Base-by-base conservation (phyloP, 139 green algal genomes). In the Tetraselmis striata region DNA sequence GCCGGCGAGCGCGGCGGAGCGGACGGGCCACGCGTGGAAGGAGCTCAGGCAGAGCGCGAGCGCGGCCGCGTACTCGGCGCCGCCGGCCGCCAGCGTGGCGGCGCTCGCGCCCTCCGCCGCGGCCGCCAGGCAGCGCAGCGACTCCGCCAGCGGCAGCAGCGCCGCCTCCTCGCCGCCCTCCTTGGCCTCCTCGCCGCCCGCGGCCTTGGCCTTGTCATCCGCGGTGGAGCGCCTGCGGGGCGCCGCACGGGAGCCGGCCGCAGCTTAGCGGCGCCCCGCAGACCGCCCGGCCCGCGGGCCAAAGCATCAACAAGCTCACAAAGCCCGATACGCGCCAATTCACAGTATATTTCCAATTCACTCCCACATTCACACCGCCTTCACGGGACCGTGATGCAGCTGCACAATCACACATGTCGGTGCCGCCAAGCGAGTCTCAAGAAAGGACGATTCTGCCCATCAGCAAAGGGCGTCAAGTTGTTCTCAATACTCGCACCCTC, bases 181-280 rank as follows among this genome's bases (percentile, higher is more conserved):
- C 24, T 67, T 79, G 1, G 29, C 30, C 28, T 81, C 29, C 28
- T 30, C 5, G 31, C 31, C 31, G 27, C 77, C 76, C 24, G 45
- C 45, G 24, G 27, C 27, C 28, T 30, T 27, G 5, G 22, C 31
- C 58, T 84, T 77, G 18, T 74, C 23, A 23, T 31, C 59, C 29
- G 81, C 2, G 24, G 58, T 86, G 77, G 76, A 67, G 45, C 18
- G 45, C 45, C 45, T 67, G 45, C 18, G 11, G 45, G n/a, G n/a
- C n/a, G n/a, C n/a, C n/a, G n/a, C n/a, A n/a, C n/a, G n/a, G n/a
- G n/a, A n/a, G n/a, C n/a, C n/a, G n/a, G n/a, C n/a, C n/a, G n/a
- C n/a, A n/a, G n/a, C n/a, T n/a, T 28, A 1, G 81, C 77, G 0
- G 76, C 77, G n/a, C 27, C 75, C 45, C 82, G 75, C 81, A 87